Conservation (phyloP, 2,329 filamentous ascomycete species). For the Metarhizium anisopliae region DNA sequence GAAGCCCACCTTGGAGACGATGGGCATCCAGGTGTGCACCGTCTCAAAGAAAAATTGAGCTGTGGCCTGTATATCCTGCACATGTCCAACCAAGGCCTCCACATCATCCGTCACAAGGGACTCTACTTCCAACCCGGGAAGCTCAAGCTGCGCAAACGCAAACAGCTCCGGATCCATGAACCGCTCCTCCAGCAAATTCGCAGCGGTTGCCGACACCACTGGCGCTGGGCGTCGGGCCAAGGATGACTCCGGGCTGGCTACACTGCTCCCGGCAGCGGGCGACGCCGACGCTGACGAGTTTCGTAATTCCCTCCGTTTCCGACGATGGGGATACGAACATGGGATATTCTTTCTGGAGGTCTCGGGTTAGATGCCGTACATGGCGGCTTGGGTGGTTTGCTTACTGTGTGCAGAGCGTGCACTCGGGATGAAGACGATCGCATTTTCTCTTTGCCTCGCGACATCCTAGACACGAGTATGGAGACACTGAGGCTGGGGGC, state of each 20-base stretch:
- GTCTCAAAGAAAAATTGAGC: slow-evolving; percentile 7
- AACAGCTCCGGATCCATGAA: slow-evolving; percentile 5
- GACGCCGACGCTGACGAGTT: not conserved
- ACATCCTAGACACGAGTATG: not conserved
- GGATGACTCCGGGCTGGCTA: not conserved
- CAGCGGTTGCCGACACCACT: not conserved
- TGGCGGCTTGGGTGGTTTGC: not conserved
- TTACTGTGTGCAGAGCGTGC: slow-evolving; percentile 6
- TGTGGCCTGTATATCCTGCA: slow-evolving; percentile 6
- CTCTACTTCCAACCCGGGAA: not conserved
- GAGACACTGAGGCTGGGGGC: not conserved
- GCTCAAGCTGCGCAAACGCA: not conserved
- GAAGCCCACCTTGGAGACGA: slow-evolving; percentile 7
- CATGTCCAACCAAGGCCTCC: slow-evolving; percentile 2
- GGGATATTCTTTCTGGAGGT: not conserved
- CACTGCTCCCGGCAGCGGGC: not conserved
- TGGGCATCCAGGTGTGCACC: slow-evolving; percentile 10
- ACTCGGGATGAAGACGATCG: slow-evolving; percentile 5
- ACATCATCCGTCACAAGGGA: slow-evolving; percentile 1
- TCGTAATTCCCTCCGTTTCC: not conserved
- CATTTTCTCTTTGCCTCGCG: slow-evolving; percentile 5
- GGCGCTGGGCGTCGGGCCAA: not conserved
- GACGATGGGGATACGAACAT: not conserved
- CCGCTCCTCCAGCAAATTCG: not conserved
- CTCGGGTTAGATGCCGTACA: not conserved